Conservation (phyloP, 129 eudicot species). For the Daucus carota region DNA sequence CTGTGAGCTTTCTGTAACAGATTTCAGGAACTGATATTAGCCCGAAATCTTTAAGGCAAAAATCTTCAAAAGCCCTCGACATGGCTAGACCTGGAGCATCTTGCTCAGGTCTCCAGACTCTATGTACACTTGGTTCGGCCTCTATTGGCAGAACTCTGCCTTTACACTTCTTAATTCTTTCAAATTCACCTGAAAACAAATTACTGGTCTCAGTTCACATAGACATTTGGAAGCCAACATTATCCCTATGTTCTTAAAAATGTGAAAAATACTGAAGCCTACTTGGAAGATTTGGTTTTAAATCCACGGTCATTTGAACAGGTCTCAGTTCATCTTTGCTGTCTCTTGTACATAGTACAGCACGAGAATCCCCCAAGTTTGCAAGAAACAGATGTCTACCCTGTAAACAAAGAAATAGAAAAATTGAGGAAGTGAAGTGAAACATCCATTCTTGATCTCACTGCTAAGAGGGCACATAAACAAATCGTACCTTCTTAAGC, state of each 20-base stretch:
- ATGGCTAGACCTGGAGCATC: constrained; percentile 83
- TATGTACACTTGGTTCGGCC: constrained; percentile 48
- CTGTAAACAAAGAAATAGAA: constrained; percentile 21
- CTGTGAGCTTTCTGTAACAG: constrained; percentile 42
- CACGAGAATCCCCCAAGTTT: constrained; percentile 72
- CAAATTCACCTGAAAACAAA: constrained; percentile 32
- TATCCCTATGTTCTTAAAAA: not conserved
- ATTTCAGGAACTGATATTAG: constrained; percentile 57
- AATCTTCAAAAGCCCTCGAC: constrained; percentile 71
- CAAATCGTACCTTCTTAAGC: constrained; percentile 41
- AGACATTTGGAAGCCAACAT: not conserved
- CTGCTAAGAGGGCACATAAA: not conserved
- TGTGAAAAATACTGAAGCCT: constrained; percentile 3
- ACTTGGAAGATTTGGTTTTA: constrained; percentile 65
- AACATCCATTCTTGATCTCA: not conserved
- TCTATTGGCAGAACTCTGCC: constrained; percentile 65
- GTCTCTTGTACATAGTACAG: constrained; percentile 52
- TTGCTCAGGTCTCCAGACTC: constrained; percentile 76
- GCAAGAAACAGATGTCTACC: constrained; percentile 49
- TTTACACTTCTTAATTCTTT: constrained; percentile 40
- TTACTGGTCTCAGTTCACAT: not conserved
- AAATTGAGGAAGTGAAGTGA: not conserved
- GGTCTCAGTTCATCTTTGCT: constrained; percentile 34
- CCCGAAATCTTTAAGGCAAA: constrained; percentile 23
- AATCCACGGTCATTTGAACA: constrained; percentile 58